phyloP scores from a whole-genome alignment of 2,329 filamentous ascomycete species.

The Xylariales sp. region DNA sequence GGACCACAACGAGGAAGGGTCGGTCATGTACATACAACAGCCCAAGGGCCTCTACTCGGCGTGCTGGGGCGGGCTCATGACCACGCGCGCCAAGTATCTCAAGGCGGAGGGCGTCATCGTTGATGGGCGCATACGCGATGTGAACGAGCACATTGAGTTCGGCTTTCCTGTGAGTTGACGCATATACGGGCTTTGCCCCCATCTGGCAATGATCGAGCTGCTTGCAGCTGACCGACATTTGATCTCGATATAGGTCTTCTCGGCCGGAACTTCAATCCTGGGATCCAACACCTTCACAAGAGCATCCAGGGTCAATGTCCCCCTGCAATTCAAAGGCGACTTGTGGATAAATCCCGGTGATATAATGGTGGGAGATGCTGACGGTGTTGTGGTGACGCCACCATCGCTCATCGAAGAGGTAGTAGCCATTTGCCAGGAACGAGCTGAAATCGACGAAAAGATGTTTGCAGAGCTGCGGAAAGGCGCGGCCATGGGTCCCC shows the following conservation, averaged over 20 bases:
- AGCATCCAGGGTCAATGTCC: constrained; percentile 21
- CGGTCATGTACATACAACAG: constrained; percentile 24
- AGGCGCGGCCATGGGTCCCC: constrained; percentile 1
- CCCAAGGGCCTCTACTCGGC: constrained; percentile 19
- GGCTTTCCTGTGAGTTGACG: constrained; percentile 8
- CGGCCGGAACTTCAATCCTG: constrained; percentile 19
- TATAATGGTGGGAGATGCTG: constrained; percentile 20
- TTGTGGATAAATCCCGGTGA: constrained; percentile 25
- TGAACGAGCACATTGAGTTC: constrained; percentile 22
- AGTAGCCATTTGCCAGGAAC: constrained; percentile 19
- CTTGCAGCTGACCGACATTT: not conserved
- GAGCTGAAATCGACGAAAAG: constrained; percentile 23
- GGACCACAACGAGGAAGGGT: constrained; percentile 18
- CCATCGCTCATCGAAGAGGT: constrained; percentile 18
- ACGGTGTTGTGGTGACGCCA: constrained; percentile 24
- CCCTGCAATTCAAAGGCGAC: constrained; percentile 19
- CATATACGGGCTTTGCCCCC: not conserved
- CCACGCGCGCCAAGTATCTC: constrained; percentile 20
- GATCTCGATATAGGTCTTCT: constrained; percentile 22
- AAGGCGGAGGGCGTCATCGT: constrained; percentile 20
- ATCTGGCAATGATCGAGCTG: not conserved
- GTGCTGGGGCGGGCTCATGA: constrained; percentile 26
- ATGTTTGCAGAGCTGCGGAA: constrained; percentile 7
- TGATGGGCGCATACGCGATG: constrained; percentile 22
- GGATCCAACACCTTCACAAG: constrained; percentile 25